Evolutionary conservation across 257 asterid genomes (phyloP), one percentile per base, ranked within the genome.

Genomic region (Capsicum baccatum): DNA sequence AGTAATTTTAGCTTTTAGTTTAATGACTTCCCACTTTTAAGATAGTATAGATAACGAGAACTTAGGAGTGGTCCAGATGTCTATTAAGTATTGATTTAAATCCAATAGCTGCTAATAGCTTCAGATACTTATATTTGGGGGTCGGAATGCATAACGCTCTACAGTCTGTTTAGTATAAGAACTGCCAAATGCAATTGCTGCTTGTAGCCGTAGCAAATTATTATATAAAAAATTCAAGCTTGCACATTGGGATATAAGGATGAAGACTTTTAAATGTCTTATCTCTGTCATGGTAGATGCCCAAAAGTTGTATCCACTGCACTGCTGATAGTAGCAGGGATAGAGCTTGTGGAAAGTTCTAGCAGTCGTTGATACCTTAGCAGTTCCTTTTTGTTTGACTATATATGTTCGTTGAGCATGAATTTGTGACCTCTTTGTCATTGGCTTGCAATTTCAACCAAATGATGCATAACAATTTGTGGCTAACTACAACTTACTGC

Each of bases 141-240:
- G 7, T 6, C 3, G 9, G 33, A 54, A 76, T 52, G 63, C 81
- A 54, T 54, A 14, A 76, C 33, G 9, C 9, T 76, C 47, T 26
- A 13, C 10, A 12, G 26, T 76, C 63, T 76, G 64, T 9, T 81
- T 62, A 60, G 57, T 80, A 13, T 80, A 0, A 39, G 19, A 63
- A 80, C 74, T 3, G 83, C 48, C 42, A 35, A 47, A 81, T 42
- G 62, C 52, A 47, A 81, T 42, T 81, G 76, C n/a, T 63, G 62
- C 60, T 62, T 19, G 35, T 81, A 81, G 50, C n/a, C 52, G 26
- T 76, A 74, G 19, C 59, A 50, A 78, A 26, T 78, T 26, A 16
- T 15, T 54, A 78, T 54, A 26, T 54, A 15, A 54, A 78, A 78
- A 55, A 26, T 78, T 9, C 64, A 78, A 78, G 82, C 33, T 78